Evolutionary conservation across 176 grass and related monocot genomes (phyloP).

Genomic region (Otatea glauca): DNA sequence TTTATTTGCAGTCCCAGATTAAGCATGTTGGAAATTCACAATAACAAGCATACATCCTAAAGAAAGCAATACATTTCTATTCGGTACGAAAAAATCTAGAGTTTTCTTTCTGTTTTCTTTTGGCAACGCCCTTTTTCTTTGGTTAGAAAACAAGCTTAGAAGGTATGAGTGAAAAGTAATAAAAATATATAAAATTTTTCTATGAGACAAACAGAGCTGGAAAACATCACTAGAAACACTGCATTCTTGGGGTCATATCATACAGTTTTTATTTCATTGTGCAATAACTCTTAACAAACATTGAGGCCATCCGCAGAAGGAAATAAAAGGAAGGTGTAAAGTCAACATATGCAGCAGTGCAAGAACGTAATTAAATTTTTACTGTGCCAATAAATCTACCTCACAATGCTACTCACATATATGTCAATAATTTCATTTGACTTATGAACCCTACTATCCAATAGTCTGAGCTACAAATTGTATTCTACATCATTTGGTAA

Average conservation of each 20-base stretch:
- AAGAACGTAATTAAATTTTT: slow-evolving; percentile 22
- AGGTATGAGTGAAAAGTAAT: neutral
- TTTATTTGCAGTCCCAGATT: neutral
- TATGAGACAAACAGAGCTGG: neutral
- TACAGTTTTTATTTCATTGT: neutral
- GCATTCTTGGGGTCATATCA: neutral
- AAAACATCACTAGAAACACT: slow-evolving; percentile 18
- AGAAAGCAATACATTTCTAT: slow-evolving; percentile 8
- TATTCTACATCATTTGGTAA: neutral
- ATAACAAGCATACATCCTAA: slow-evolving; percentile 3
- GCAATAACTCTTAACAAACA: slow-evolving; percentile 7
- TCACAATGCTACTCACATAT: neutral
- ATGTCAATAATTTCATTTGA: slow-evolving; percentile 1
- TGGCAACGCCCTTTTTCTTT: neutral
- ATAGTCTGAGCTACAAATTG: slow-evolving; percentile 3
- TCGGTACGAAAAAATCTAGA: neutral
- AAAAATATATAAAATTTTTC: neutral
- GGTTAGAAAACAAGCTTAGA: slow-evolving; percentile 14
- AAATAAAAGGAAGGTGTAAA: slow-evolving; percentile 19
- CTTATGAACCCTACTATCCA: slow-evolving; percentile 2
- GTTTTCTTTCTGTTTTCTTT: neutral
- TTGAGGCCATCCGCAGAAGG: neutral
- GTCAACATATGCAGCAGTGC: neutral
- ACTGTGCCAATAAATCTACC: slow-evolving; percentile 17
- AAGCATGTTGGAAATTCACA: neutral